Base-by-base conservation (phyloP, 1,284 basidiomycete species). In the Polyporus tsugae region DNA sequence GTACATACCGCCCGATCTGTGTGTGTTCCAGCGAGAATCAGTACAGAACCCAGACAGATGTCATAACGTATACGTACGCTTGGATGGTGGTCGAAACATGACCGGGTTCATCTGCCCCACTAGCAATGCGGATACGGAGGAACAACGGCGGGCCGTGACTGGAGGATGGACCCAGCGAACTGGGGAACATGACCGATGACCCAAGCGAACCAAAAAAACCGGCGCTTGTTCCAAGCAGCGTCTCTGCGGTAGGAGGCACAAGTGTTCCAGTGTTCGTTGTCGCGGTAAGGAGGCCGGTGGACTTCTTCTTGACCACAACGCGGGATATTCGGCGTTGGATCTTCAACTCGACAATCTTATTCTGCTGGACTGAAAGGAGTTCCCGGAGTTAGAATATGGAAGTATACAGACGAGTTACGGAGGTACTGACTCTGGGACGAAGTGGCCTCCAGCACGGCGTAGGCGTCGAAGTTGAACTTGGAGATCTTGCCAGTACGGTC, bases 1-100 rank as follows among this genome's bases (percentile, higher is more conserved):
- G 80, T 98, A 99, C 92, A 95, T 98, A n/a, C 95, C 96, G 17
- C 93, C 88, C 3, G 95, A 92, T 1, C 95, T 96, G 71, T 25
- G 59, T 22, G 15, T 66, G 60, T 17, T 22, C 65, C 58, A 41
- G 4, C 60, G 58, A 36, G 15, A 15, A 39, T 60, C n/a, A 60
- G 38, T 11, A n/a, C 19, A 22, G n/a, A n/a, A 22, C 7, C 17
- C 17, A 57, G 53, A 19, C 2, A 22, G 11, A n/a, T 7, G 9
- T 6, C 38, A 6, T 25, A 15, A 22, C 4, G 13, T 10, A 25
- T 1, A 83, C 93, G 64, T 85, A 96, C 94, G 95, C 95, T 59
- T 90, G 91, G 73, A 97, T 94, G 0, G 95, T 96, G 0, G 95
- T 96, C 0, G 89, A 94, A 62, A 95, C 89, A 70, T 94, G 93